Evolutionary conservation across 108 stramenopile genomes (phyloP).

Genomic region (Cafeteria roenbergensis): DNA sequence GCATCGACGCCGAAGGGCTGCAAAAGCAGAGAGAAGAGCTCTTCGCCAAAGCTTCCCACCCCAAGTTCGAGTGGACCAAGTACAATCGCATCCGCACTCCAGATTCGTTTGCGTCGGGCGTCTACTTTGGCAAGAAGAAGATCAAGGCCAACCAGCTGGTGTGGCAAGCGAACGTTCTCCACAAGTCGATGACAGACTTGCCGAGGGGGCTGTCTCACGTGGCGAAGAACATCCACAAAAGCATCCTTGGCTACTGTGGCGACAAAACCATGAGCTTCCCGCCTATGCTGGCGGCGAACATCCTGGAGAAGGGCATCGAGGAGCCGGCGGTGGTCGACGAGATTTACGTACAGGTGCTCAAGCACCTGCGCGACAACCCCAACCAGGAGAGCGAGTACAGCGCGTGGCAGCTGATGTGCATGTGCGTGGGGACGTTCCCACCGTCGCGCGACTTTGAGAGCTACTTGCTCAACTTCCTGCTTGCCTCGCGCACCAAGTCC

Average conservation of each 20-base stretch:
- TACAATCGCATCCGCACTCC: slow-evolving; percentile 39
- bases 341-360: slow-evolving; percentile 47
- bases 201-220: too few relatives aligned
- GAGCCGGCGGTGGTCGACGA: slow-evolving; percentile 44
- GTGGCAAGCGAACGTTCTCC: slow-evolving; percentile 40
- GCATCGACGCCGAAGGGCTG: slow-evolving; percentile 31
- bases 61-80: slow-evolving; percentile 40
- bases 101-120: slow-evolving; percentile 42
- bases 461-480: slow-evolving; percentile 48
- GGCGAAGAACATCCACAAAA: slow-evolving; percentile 40
- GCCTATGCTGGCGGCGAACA: slow-evolving; percentile 49
- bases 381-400: slow-evolving; percentile 38
- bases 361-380: slow-evolving; percentile 51
- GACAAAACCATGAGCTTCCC: slow-evolving; percentile 54
- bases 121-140: slow-evolving; percentile 41
- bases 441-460: slow-evolving; percentile 46
- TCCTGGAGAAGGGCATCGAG: slow-evolving; percentile 49
- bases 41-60: slow-evolving; percentile 23
- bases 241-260: slow-evolving; percentile 51
- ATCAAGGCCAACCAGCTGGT: slow-evolving; percentile 41
- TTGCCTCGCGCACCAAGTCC: slow-evolving; percentile 28
- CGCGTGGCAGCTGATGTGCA: slow-evolving; percentile 59
- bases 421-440: slow-evolving; percentile 52
- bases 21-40: slow-evolving; percentile 31
- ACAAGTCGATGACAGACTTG: slow-evolving; percentile 40